phyloP scores from a whole-genome alignment of 495 filamentous ascomycete genomes.

The Podospora pseudocomata region DNA sequence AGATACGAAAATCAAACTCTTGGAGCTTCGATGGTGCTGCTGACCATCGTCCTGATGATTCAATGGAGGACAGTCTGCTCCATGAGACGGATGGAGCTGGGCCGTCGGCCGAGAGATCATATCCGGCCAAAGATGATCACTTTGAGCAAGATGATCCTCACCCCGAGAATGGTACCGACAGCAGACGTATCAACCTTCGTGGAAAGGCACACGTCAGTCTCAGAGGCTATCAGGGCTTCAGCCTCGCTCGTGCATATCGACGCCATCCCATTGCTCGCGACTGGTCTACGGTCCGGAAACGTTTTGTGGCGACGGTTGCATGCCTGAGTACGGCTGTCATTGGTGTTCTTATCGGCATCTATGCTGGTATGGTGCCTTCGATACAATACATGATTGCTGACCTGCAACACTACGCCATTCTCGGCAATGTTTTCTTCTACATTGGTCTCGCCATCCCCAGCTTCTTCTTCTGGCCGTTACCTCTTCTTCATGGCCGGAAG shows the following conservation, averaged over 20 bases:
- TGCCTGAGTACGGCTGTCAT: slow-evolving; percentile 66
- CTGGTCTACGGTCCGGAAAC: slow-evolving; percentile 61
- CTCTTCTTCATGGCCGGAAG: slow-evolving; percentile 72
- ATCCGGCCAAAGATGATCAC: slow-evolving; percentile 2
- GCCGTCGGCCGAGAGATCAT: slow-evolving; percentile 12
- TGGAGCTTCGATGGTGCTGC: slow-evolving; percentile 22
- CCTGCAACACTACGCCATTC: slow-evolving; percentile 58
- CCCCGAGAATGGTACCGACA: slow-evolving; percentile 2
- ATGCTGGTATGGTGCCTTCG: slow-evolving; percentile 68
- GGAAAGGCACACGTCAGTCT: slow-evolving; percentile 42
- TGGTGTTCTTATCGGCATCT: slow-evolving; percentile 67
- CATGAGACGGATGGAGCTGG: slow-evolving; percentile 15
- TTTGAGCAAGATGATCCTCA: slow-evolving; percentile 13
- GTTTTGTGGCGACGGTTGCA: slow-evolving; percentile 62
- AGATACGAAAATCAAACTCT: slow-evolving; percentile 2
- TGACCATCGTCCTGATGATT: slow-evolving; percentile 13
- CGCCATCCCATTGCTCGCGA: slow-evolving; percentile 58
- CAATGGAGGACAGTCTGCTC: slow-evolving; percentile 1
- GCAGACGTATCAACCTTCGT: slow-evolving; percentile 33
- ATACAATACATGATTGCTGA: slow-evolving; percentile 71
- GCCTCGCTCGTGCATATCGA: slow-evolving; percentile 49
- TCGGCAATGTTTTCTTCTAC: slow-evolving; percentile 71
- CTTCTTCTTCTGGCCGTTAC: slow-evolving; percentile 67
- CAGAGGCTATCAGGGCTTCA: slow-evolving; percentile 47
- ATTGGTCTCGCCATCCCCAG: slow-evolving; percentile 64